Conservation (phyloP, 2,329 filamentous ascomycete genomes). For the Fusarium fujikuroi region DNA sequence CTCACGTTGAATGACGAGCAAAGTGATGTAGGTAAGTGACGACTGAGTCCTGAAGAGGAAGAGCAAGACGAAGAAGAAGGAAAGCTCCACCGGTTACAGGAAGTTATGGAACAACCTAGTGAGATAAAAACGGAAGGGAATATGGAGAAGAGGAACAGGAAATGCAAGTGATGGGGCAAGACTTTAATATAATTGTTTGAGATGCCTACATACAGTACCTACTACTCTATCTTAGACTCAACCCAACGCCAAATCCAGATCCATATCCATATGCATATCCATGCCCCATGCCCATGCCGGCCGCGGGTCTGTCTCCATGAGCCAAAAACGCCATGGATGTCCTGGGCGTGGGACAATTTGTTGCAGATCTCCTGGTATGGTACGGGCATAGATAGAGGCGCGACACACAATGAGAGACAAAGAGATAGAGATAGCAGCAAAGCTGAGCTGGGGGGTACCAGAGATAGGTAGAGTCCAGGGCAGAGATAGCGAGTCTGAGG, state of each 20-base stretch:
- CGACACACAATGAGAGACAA: slow-evolving; percentile 17
- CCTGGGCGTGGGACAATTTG: slow-evolving; percentile 26
- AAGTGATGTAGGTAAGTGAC: slow-evolving; percentile 8
- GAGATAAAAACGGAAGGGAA: slow-evolving; percentile 11
- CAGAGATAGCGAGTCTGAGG: slow-evolving; percentile 19
- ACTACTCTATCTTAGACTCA: slow-evolving; percentile 2
- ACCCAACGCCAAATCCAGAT: slow-evolving; percentile 9
- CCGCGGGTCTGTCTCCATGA: slow-evolving; percentile 23
- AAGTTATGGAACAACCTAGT: slow-evolving; percentile 25
- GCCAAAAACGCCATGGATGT: slow-evolving; percentile 28
- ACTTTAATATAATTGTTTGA: slow-evolving; percentile 31
- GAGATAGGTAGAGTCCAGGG: slow-evolving; percentile 23
- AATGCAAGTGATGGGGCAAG: slow-evolving; percentile 16
- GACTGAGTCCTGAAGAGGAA: slow-evolving; percentile 2
- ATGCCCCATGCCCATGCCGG: slow-evolving; percentile 1
- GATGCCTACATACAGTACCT: background rate
- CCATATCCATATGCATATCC: background rate
- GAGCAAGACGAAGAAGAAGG: slow-evolving; percentile 6
- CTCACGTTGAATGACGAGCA: slow-evolving; percentile 9
- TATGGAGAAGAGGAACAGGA: slow-evolving; percentile 11
- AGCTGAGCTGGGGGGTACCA: slow-evolving; percentile 5
- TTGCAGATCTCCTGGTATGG: slow-evolving; percentile 26
- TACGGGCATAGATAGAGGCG: slow-evolving; percentile 26
- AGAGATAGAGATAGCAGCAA: slow-evolving; percentile 24
- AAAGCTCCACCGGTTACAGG: slow-evolving; percentile 18